These are phyloP conservation scores for Anastatica hierochuntica DNA, from an alignment of 345 rosid genomes.

Conservation along the genomic window DNA sequence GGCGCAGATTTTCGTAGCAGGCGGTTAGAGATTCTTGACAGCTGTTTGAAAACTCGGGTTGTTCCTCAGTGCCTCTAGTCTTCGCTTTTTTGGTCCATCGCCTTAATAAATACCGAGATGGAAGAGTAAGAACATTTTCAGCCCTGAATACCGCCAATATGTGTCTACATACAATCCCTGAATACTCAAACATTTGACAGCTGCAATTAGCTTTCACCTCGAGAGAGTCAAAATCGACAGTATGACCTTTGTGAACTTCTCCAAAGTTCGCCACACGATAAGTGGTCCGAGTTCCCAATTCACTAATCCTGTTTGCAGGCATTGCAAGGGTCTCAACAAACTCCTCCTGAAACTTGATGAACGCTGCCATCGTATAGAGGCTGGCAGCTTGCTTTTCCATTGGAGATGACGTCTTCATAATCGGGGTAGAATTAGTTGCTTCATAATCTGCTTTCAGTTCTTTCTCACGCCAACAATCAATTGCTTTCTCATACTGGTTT, in stretches of 20 bases:
- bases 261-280: constrained; percentile 68
- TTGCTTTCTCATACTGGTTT: constrained; percentile 60
- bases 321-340: constrained; percentile 65
- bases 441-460: constrained; percentile 73
- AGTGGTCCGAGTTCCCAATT: constrained; percentile 38
- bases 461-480: constrained; percentile 55
- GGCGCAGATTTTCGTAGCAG: constrained; percentile 56
- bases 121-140: constrained; percentile 58
- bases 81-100: constrained; percentile 82
- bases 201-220: constrained; percentile 73
- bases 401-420: constrained; percentile 66
- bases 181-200: constrained; percentile 76
- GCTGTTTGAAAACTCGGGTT: constrained; percentile 31
- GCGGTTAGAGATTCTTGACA: constrained; percentile 45
- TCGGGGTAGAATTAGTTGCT: constrained; percentile 39
- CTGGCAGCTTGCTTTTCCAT: constrained; percentile 76
- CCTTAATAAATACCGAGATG: constrained; percentile 51
- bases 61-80: constrained; percentile 32
- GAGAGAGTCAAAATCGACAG: constrained; percentile 47
- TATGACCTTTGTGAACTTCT: constrained; percentile 45
- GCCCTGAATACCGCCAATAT: constrained; percentile 66
- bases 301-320: constrained; percentile 52
- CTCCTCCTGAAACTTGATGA: constrained; percentile 70
- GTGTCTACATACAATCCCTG: constrained; percentile 72
- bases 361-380: constrained; percentile 52